Conservation (phyloP, 148 eudicot genomes). For the Rhododendron williamsianum region DNA sequence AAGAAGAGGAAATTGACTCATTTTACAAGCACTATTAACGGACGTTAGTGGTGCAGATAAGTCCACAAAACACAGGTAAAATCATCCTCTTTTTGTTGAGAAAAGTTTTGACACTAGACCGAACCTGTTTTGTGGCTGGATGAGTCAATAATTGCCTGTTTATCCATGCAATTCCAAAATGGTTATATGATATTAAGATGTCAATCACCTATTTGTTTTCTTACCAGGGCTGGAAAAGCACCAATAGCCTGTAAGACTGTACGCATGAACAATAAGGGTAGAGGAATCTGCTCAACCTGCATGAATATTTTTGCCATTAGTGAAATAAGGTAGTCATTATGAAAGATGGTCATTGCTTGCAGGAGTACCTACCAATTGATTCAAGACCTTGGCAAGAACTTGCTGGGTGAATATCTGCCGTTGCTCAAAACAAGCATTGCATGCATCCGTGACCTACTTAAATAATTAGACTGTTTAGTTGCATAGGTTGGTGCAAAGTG, state of each 20-base stretch:
- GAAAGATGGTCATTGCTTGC: constrained; percentile 1
- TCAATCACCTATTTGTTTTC: constrained; percentile 3
- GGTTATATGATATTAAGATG: neutral
- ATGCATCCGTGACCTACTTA: constrained; percentile 89
- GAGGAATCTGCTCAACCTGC: constrained; percentile 99
- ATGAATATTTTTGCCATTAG: constrained; percentile 6
- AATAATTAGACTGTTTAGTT: constrained; percentile 7
- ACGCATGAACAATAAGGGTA: constrained; percentile 89
- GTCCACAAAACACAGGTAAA: neutral
- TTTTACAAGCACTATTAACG: no score
- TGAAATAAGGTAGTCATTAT: neutral
- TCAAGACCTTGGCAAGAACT: constrained; percentile 87
- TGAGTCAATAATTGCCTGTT: neutral
- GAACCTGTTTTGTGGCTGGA: neutral
- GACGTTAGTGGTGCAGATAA: no score
- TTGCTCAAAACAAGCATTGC: constrained; percentile 94
- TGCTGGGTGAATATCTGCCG: constrained; percentile 83
- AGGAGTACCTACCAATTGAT: constrained; percentile 67
- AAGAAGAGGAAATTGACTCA: no score
- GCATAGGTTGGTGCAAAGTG: constrained; percentile 5
- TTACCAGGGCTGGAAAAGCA: constrained; percentile 93
- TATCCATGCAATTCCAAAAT: neutral
- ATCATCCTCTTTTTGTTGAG: neutral
- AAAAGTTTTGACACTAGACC: neutral
- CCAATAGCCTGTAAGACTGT: constrained; percentile 93